Evolutionary conservation across 371 early-diverging fungal species (phyloP), one percentile per base, ranked within the genome.

Genomic region (Mortierella sp.): DNA sequence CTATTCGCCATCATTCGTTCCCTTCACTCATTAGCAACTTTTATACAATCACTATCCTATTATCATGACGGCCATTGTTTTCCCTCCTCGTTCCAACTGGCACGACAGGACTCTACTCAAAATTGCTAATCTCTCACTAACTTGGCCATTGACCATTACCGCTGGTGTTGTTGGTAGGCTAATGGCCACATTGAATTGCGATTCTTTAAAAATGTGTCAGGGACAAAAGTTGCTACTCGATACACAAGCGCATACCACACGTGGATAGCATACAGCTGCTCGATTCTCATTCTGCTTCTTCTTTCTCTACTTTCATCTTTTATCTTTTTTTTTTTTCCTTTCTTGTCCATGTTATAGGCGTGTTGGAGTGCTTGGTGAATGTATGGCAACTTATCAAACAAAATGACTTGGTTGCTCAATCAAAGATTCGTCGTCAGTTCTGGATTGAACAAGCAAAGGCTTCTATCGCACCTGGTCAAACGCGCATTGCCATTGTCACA

Each of bases 381-480:
- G 26, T 79, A 6, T 73, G 70, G 73, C 79, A 73, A 31, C 42
- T 35, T 13, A 17, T 70, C 4, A 43, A 47, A 34, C 74, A 79
- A 47, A 66, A 19, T 19, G 70, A 73, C 49, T 54, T 79, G 22
- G 43, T 28, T 3, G 45, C 66, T 19, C 70, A 66, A n/a, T 43
- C 57, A 7, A 56, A 15, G 15, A 31, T 55, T n/a, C 70, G 70
- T 57, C 79, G 74, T 22, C 74, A 70, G 42, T 5, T 66, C 15
- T 79, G 79, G 79, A 79, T 79, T 29, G 67, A 79, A 4, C 74
- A 79, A 31, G 66, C 70, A 2, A 73, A 62, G 28, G n/a, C 58
- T 15, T 3, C 43, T 9, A 40, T 17, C 1, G 4, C 29, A 19
- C n/a, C 28, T 13, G 70, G 72, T 19, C 54, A 47, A 13, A n/a